Base-by-base conservation (phyloP, 225 moss, liverwort and hornwort species). In the Asterella californica region DNA sequence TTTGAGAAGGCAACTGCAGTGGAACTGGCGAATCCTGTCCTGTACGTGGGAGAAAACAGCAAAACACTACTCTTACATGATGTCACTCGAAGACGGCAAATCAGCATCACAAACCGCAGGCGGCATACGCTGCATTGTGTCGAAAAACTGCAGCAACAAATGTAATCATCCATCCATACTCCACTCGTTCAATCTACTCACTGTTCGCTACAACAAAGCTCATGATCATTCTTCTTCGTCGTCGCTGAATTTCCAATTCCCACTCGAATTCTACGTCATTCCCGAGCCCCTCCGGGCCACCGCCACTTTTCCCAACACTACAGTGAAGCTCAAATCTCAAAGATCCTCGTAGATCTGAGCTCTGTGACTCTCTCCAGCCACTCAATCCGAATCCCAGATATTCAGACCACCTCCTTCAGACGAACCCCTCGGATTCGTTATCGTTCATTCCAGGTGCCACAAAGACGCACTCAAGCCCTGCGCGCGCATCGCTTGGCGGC, bases 81-180 rank as follows among this genome's bases (percentile, higher is more conserved):
- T 63, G 79, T 70, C 63, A 59, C 60, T 33, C 27, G 60, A 63
- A 84, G 78, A 68, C 67, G 81, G 74, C 74, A 69, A 84, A 74
- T 67, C 84, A 42, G 57, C 72, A 53, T 84, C 84, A 74, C 17
- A 34, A 78, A 78, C 66, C 69, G 78, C 47, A 57, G 81, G 84
- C 57, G 78, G 74, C 49, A 69, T 12, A 70, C 81, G 81, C 75
- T 81, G 84, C 84, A 85, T 85, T 70, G 81, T 85, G 32, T 63
- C 68, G 70, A 29, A 33, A 69, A 60, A 81, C 42, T 66, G 81
- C 78, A 45, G 78, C 84, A 69, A 54, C 65, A 27, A 42, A 25
- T 33, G 79, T 70, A 36, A 78, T 79, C 81, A 79, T 78, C 84
- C 75, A 81, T 85, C 75, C 84, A 85, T 85, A 78, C 78, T 79